These are phyloP conservation scores for Solanum boliviense DNA, from an alignment of 257 asterid genomes.

Conservation along the genomic window DNA sequence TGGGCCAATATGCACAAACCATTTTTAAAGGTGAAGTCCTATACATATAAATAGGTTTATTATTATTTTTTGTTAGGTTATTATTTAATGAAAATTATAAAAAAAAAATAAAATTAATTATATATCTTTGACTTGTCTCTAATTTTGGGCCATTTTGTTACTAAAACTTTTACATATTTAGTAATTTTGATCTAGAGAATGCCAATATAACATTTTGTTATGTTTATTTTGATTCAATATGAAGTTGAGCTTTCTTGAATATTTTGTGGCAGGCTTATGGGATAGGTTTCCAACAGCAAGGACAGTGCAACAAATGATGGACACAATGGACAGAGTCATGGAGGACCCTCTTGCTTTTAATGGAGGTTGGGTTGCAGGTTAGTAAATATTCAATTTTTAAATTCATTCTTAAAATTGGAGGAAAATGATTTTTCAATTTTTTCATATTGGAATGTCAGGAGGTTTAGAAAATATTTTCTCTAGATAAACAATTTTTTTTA, in stretches of 20 bases:
- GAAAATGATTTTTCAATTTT: too few species aligned
- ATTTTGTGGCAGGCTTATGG: conserved; percentile 38
- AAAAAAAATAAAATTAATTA: too few species aligned
- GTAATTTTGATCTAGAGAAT: neutral
- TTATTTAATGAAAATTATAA: neutral
- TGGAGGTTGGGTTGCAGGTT: conserved; percentile 7
- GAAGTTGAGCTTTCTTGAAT: neutral
- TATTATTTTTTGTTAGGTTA: neutral
- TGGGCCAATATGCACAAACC: neutral
- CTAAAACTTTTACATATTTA: neutral
- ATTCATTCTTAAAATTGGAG: neutral
- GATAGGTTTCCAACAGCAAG: conserved; percentile 68
- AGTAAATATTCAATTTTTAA: too few species aligned
- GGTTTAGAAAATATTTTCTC: too few species aligned
- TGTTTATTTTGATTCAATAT: neutral
- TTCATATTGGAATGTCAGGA: too few species aligned
- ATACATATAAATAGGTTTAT: neutral
- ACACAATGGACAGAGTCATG: conserved; percentile 59
- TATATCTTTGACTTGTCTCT: neutral
- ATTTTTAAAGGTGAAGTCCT: neutral
- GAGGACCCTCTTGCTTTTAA: conserved; percentile 45
- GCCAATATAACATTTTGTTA: neutral
- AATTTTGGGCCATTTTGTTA: neutral
- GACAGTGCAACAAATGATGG: conserved; percentile 80
- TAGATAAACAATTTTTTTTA: too few species aligned